Percentiles rank a stretch among this genome's conserved stretches.
These are phyloP conservation scores for Diaporthe sp. DNA, from an alignment of 2,329 filamentous ascomycete species.

Conservation along the genomic window DNA sequence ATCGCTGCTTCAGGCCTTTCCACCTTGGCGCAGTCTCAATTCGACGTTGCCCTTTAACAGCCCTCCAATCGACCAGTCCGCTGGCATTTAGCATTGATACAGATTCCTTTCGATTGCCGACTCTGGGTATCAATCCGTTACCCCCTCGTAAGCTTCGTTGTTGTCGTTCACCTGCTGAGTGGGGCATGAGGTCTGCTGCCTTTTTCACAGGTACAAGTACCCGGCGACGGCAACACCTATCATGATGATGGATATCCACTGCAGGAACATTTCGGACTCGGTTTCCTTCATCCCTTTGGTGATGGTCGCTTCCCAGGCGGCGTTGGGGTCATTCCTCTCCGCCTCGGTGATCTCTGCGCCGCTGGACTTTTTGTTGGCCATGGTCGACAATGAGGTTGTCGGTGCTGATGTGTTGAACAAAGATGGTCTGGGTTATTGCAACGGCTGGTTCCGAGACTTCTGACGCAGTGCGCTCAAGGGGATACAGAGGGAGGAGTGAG, in stretches of 20 bases:
- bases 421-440: too few species aligned
- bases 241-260: slow-evolving; percentile 39
- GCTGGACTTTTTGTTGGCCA: slow-evolving; percentile 31
- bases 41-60: accelerated
- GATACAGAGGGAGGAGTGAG: background rate
- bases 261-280: slow-evolving; percentile 40
- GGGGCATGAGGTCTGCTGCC: background rate
- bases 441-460: background rate
- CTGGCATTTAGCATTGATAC: too few species aligned
- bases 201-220: slow-evolving; percentile 33
- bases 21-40: background rate
- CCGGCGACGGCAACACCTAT: slow-evolving; percentile 37
- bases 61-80: background rate
- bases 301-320: slow-evolving; percentile 40
- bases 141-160: background rate
- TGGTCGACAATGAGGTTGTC: background rate
- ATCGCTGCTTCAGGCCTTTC: background rate
- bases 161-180: background rate
- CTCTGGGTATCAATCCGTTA: background rate
- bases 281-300: slow-evolving; percentile 42
- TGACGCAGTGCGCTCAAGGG: background rate
- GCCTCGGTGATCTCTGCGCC: slow-evolving; percentile 38
- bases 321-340: slow-evolving; percentile 34
- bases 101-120: too few species aligned
- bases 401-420: background rate